Evolutionary conservation across 2,329 filamentous ascomycete genomes (phyloP), one percentile per base, ranked within the genome.

Genomic region (Cryoendolithus antarcticus): DNA sequence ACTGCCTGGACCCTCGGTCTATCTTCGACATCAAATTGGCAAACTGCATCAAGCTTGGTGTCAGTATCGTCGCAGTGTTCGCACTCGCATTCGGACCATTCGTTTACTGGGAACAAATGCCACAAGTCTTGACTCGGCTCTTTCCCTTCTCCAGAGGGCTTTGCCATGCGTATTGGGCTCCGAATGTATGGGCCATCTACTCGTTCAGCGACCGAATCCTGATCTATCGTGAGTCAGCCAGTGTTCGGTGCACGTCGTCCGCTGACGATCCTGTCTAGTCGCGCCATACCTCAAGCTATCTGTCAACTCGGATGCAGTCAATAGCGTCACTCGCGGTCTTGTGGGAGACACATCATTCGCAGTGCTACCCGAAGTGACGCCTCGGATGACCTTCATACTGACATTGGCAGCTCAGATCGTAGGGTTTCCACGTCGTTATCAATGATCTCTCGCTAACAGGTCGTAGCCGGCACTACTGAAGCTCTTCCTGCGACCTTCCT

Each of bases 111-210:
- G 77, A 75, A 6, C 91, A 96, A 62, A 74, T 94, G 10, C 74
- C 80, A 9, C 91, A 96, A 63, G 69, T 98, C 13, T 62, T 91
- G 43, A 80, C 77, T 55, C 74, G 91, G 29, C 66, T 98, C 6
- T 98, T 98, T 53, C 91, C 91, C 0, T 98, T 98, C 60, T 86
- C 86, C 1, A 73, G 91, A 43, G 91, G 91, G 0, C 67, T 98
- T 4, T 96, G 89, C 58, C 91, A 98, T 65, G 91, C 91, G 1
- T 98, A 98, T 60, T 98, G 91, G 91, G 91, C 91, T 9, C 88
- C 91, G 0, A 98, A 98, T 50, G 67, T 94, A 1, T 98, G 91
- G 91, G 89, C 91, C 0, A 74, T 96, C 57, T 98, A 98, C 62
- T 95, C 91, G 0, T 94, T 96, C 58, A 66, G 73, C 2, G 91